A percentile compares a stretch with the other conserved stretches of the same genome.
Evolutionary conservation across 2,329 filamentous ascomycete species (phyloP).

Genomic region (Hirsutella rhossiliensis): DNA sequence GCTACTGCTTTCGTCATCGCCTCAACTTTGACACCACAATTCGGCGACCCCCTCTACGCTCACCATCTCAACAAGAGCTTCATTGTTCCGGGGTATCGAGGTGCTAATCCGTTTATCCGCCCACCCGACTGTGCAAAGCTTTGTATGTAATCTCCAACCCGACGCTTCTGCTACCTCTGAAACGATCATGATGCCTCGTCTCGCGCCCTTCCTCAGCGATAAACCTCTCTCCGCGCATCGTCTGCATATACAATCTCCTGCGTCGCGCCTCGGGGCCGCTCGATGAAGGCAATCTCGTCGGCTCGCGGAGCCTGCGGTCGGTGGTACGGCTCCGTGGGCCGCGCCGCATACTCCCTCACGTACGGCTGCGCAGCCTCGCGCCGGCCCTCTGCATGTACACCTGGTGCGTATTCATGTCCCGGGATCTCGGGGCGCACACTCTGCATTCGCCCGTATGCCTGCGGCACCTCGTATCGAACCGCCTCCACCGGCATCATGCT

Average conservation of each 20-base stretch:
- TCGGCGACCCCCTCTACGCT: neutral
- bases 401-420: constrained; percentile 15
- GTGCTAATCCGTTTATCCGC: neutral
- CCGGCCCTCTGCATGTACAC: constrained; percentile 15
- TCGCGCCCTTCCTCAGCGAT: constrained; percentile 13
- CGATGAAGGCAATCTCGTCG: constrained; percentile 32
- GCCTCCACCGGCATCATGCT: constrained; percentile 45
- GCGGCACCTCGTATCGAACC: constrained; percentile 26
- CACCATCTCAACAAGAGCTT: neutral
- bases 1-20: no score
- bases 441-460: constrained; percentile 31
- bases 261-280: constrained; percentile 26
- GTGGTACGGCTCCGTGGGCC: constrained; percentile 6
- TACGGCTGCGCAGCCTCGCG: constrained; percentile 19
- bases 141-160: no score
- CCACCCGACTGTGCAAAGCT: no score
- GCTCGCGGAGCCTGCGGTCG: constrained; percentile 8
- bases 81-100: neutral
- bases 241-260: constrained; percentile 35
- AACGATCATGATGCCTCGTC: neutral
- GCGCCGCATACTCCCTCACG: constrained; percentile 16
- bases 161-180: no score
- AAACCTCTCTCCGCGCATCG: constrained; percentile 22
- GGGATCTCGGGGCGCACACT: constrained; percentile 26
- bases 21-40: no score